Base-by-base conservation (phyloP, 805 yeast genomes). In the Lipomyces orientalis region DNA sequence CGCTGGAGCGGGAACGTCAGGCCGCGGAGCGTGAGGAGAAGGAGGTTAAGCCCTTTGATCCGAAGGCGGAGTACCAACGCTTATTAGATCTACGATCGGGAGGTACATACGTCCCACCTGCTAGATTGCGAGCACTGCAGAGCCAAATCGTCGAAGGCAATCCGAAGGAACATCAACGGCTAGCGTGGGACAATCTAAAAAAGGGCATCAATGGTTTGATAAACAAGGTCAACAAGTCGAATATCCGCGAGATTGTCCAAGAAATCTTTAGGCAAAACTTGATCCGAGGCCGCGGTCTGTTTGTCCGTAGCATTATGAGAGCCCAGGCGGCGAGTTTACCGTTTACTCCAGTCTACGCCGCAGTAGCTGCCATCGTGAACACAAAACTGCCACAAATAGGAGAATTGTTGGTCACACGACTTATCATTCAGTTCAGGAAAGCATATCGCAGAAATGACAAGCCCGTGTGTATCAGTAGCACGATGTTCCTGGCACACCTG, bases 331-430 rank as follows among this genome's bases (percentile, higher is more conserved):
- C 74, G 7, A 80, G 87, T 14, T 55, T 76, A 19, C 71, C 79
- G 0, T 79, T 76, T 66, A 82, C 90, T 0, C 77, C 85, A 0
- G 82, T 84, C 0, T 88, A 84, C 71, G 86, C 93, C 0, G 79
- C 90, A 0, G 73, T 92, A 46, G 82, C 85, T 0, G 82, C 88
- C 1, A 82, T 88, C 0, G 61, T 92, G 10, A 89, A 90, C 76
- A 83, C 90, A 4, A 86, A 88, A 71, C 76, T 90, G 2, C 95
- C 96, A 0, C 84, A 84, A 46, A 78, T 91, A 19, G 97, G 97
- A 1, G 84, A 84, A 64, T 75, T 88, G 4, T 69, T 90, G 39
- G 75, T 83, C 0, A 74, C 82, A 8, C 80, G 95, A 67, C 76
- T 88, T 34, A 79, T 89, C 0, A 73, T 87, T 2, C 87, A 83